Base-by-base conservation (phyloP, 2,329 filamentous ascomycete genomes). In the Dichotomopilus funicola region DNA sequence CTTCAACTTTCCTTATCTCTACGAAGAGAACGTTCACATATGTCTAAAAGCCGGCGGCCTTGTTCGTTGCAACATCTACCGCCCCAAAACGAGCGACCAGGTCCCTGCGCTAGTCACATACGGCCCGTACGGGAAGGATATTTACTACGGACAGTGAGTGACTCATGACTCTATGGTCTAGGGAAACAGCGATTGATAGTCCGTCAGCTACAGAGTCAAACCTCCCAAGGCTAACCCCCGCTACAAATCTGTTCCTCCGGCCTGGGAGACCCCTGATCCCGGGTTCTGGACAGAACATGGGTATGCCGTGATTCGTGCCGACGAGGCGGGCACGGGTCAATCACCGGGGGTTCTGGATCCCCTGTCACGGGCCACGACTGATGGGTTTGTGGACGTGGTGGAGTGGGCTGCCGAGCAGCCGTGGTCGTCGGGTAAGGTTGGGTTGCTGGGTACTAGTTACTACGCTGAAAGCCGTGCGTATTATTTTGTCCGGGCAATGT, bases 121-220 rank as follows among this genome's bases (percentile, higher is more conserved):
- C 60, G 86, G 86, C 0, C 86, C 86, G 0, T 89, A 89, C 60
- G 86, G 86, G 46, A 89, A 89, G 62, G 85, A 89, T 62, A 86
- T 88, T 38, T 79, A 75, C 19, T 88, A 88, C 65, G 53, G 58
- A n/a, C 54, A 55, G 59, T 59, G 36, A 53, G 54, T 46, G n/a
- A n/a, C 31, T n/a, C 11, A 38, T 38, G 37, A 38, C 2, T 11
- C 19, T 2, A 12, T 5, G n/a, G 4, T 8, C 5, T 37, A 38
- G 4, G 6, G 11, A 31, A 11, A 19, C 5, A 19, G n/a, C 8
- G 5, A 7, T 13, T 8, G 5, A 45, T 11, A 9, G 10, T 11
- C 11, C 3, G 10, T 19, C 11, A 73, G 68, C 49, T 77, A 75
- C 60, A 68, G 68, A 38, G 60, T 67, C 1, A 65, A 67, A 19